A percentile compares a stretch with the other conserved stretches of the same genome.
Conservation (phyloP, 257 asterid genomes). For the Euphrasia confusa region DNA sequence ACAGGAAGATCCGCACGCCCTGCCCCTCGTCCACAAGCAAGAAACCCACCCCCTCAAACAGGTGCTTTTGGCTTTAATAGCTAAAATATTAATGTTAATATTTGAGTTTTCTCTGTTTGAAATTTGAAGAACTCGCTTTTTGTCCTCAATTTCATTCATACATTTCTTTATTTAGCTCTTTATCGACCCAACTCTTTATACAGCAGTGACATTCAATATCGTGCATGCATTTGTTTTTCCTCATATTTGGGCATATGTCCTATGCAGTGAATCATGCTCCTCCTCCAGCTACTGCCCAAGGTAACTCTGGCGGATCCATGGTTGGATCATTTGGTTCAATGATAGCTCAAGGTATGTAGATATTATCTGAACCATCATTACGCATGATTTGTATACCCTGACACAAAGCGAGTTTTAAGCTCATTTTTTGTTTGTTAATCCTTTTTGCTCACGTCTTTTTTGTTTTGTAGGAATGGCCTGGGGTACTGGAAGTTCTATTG, state of each 20-base stretch:
- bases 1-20: constrained; percentile 87
- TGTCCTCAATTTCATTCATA: not conserved
- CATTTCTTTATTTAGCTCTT: not conserved
- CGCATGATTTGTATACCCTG: not conserved
- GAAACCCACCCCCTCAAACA: constrained; percentile 49
- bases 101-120: not conserved
- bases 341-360: constrained; percentile 59
- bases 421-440: not conserved
- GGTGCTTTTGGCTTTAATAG: constrained; percentile 30
- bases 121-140: not conserved
- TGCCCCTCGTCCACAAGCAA: constrained; percentile 57
- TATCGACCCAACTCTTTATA: too few species aligned
- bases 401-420: not conserved
- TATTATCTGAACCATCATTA: not conserved
- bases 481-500: constrained; percentile 88
- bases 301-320: constrained; percentile 64
- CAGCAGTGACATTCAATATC: not conserved
- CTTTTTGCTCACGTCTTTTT: not conserved
- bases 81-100: not conserved
- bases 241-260: constrained; percentile 1
- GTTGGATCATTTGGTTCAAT: constrained; percentile 60
- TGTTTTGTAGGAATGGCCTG: constrained; percentile 63
- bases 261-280: constrained; percentile 59
- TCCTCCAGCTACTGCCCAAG: constrained; percentile 69
- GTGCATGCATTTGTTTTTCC: not conserved